Percentiles rank a stretch among this genome's conserved stretches.
These are phyloP conservation scores for Neoboletus magnificus DNA, from an alignment of 768 basidiomycete species.

Conservation along the genomic window DNA sequence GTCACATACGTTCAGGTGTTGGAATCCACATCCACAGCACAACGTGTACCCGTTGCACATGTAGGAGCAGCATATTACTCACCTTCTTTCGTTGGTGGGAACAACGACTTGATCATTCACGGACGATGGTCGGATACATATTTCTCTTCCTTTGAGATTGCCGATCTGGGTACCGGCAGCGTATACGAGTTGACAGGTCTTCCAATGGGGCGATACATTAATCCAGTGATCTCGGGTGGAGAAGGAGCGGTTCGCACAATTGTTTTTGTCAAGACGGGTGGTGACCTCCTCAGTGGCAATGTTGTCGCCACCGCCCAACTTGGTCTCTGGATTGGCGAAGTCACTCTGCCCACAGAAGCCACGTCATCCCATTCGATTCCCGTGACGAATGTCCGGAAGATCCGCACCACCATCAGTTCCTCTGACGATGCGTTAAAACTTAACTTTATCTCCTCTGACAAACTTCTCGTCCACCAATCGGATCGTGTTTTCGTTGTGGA, in stretches of 20 bases:
- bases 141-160: constrained; percentile 65
- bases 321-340: constrained; percentile 63
- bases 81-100: constrained; percentile 50
- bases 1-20: constrained; percentile 26
- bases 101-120: constrained; percentile 52
- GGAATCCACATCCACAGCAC: constrained; percentile 29
- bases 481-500: constrained; percentile 49
- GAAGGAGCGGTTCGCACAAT: constrained; percentile 44
- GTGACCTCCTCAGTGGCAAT: constrained; percentile 57
- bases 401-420: constrained; percentile 49
- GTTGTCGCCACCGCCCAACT: constrained; percentile 60
- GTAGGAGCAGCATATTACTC: constrained; percentile 57
- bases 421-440: constrained; percentile 44
- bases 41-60: constrained; percentile 47
- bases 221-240: constrained; percentile 48
- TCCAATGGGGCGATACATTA: constrained; percentile 64
- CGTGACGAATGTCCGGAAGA: constrained; percentile 46
- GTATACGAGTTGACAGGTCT: constrained; percentile 53
- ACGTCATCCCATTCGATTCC: constrained; percentile 29
- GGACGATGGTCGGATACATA: constrained; percentile 63
- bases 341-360: constrained; percentile 44
- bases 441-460: constrained; percentile 53
- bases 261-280: constrained; percentile 63
- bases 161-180: constrained; percentile 43
- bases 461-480: constrained; percentile 60